phyloP scores from a whole-genome alignment of 176 grass and related monocot species.

The Triticum dicoccoides region DNA sequence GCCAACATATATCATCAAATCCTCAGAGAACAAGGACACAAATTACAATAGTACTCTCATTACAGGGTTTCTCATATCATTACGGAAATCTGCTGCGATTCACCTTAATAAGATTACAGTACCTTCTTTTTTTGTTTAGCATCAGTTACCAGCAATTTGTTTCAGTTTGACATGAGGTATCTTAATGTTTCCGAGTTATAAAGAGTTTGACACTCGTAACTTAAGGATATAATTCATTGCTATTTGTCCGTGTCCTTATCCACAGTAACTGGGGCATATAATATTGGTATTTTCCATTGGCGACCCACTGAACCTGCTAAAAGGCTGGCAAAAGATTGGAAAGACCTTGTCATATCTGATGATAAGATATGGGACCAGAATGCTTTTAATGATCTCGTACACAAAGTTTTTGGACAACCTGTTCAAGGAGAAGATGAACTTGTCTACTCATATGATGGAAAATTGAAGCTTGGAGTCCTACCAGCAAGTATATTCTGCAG shows the following conservation, averaged over 20 bases:
- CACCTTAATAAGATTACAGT: not conserved
- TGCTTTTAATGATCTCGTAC: conserved; percentile 89
- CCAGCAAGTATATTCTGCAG: conserved; percentile 99
- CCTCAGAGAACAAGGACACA: not conserved
- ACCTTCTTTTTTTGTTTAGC: not conserved
- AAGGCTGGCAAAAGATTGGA: conserved; percentile 93
- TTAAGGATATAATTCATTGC: conserved; percentile 11
- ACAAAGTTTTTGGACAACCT: conserved; percentile 56
- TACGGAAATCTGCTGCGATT: not conserved
- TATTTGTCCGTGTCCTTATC: conserved; percentile 14
- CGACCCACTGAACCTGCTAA: conserved; percentile 78
- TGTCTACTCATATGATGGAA: conserved; percentile 90
- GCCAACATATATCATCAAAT: not conserved
- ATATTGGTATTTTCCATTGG: conserved; percentile 99
- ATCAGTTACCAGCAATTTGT: not conserved
- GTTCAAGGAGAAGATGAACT: conserved; percentile 65
- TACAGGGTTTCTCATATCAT: not conserved
- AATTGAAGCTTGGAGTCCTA: conserved; percentile 87
- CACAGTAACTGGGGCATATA: conserved; percentile 80
- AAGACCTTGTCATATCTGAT: conserved; percentile 72
- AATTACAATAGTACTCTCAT: not conserved
- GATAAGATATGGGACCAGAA: conserved; percentile 92
- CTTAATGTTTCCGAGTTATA: not conserved
- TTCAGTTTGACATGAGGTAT: not conserved
- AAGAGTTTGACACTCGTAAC: conserved; percentile 18